Percentiles rank a stretch among this genome's conserved stretches.
phyloP scores from a whole-genome alignment of 805 yeast species.

The Ogataea angusta region DNA sequence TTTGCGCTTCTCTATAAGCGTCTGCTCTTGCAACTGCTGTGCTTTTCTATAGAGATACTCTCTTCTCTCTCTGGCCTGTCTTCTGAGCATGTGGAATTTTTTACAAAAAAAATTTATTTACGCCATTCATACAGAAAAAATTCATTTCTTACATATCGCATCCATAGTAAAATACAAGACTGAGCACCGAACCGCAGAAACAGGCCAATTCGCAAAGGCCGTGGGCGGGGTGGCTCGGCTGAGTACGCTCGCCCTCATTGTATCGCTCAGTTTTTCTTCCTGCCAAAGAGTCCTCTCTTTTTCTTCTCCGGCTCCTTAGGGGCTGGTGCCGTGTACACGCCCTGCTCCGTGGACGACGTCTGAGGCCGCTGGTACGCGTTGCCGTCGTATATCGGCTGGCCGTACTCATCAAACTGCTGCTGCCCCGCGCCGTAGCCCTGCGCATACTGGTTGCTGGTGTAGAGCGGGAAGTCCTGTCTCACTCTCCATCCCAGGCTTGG shows the following conservation, averaged over 20 bases:
- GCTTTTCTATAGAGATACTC: constrained; percentile 90
- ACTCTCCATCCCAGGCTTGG: constrained; percentile 81
- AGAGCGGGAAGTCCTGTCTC: constrained; percentile 70
- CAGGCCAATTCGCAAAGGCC: background rate
- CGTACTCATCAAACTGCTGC: constrained; percentile 34
- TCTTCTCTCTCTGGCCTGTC: constrained; percentile 95
- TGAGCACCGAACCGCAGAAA: background rate
- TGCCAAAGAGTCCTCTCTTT: constrained; percentile 79
- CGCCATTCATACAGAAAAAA: background rate
- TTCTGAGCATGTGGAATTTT: constrained; percentile 56
- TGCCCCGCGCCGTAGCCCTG: constrained; percentile 23
- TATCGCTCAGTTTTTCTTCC: constrained; percentile 35
- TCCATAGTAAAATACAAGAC: constrained; percentile 4
- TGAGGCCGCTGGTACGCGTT: constrained; percentile 26
- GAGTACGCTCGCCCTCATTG: background rate
- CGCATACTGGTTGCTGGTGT: constrained; percentile 39
- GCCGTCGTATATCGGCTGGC: constrained; percentile 35
- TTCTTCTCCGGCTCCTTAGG: constrained; percentile 53
- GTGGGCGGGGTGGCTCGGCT: background rate
- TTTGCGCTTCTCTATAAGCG: constrained; percentile 80
- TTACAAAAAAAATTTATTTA: background rate
- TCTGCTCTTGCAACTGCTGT: constrained; percentile 84
- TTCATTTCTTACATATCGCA: background rate
- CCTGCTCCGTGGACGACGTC: constrained; percentile 24
- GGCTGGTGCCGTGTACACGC: constrained; percentile 43